Evolutionary conservation across 805 yeast genomes (phyloP).

Genomic region (Candida golubevii): DNA sequence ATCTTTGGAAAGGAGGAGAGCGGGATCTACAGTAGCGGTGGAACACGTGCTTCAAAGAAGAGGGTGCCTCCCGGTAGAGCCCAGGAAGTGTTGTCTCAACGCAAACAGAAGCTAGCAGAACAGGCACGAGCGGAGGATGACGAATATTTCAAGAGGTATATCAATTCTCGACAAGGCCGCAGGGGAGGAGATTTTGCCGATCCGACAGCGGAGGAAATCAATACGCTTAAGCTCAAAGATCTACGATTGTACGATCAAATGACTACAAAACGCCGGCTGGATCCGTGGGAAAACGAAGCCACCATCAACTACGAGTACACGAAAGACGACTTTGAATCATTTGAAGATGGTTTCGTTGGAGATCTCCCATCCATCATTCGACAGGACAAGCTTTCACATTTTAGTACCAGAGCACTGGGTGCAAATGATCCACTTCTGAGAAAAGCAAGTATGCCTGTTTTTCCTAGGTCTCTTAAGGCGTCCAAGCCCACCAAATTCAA

Average conservation of each 20-base stretch:
- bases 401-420: background rate
- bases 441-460: slow-evolving; percentile 22
- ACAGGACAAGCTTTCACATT: slow-evolving; percentile 13
- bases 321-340: slow-evolving; percentile 33
- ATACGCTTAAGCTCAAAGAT: slow-evolving; percentile 30
- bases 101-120: slow-evolving; percentile 22
- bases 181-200: background rate
- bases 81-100: slow-evolving; percentile 21
- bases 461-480: slow-evolving; percentile 13
- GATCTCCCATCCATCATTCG: slow-evolving; percentile 9
- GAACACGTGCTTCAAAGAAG: slow-evolving; percentile 9
- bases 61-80: slow-evolving; percentile 15
- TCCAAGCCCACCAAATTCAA: slow-evolving; percentile 24
- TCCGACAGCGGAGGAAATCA: slow-evolving; percentile 17
- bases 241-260: slow-evolving; percentile 14
- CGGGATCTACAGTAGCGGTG: slow-evolving; percentile 28
- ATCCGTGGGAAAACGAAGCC: slow-evolving; percentile 29
- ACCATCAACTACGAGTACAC: slow-evolving; percentile 35
- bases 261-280: slow-evolving; percentile 13
- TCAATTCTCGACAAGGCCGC: background rate
- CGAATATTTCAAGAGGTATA: slow-evolving; percentile 22
- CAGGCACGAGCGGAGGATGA: slow-evolving; percentile 34
- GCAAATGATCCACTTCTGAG: slow-evolving; percentile 5
- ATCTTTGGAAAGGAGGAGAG: slow-evolving; percentile 36
- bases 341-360: slow-evolving; percentile 35